A percentile compares a stretch with the other conserved stretches of the same genome.
These are phyloP conservation scores for Oryza nivara DNA, from an alignment of 176 grass and related monocot genomes.

Conservation along the genomic window DNA sequence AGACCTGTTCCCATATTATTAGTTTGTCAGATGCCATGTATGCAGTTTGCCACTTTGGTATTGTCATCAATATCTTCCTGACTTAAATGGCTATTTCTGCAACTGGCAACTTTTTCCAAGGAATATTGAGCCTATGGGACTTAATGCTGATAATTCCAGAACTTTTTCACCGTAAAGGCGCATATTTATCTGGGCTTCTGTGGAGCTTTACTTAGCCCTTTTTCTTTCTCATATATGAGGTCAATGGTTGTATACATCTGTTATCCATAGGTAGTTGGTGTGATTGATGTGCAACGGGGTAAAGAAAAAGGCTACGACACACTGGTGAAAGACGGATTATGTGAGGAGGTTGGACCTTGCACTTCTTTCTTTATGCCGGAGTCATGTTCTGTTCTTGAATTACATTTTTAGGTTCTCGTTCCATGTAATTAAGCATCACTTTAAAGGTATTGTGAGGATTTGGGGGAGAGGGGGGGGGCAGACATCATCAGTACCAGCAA, in stretches of 20 bases:
- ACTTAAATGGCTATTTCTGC: background rate
- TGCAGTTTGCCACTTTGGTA: too few relatives aligned
- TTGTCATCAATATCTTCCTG: background rate
- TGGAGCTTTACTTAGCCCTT: background rate
- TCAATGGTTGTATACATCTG: conserved; percentile 18
- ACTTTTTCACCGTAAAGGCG: background rate
- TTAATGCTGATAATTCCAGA: background rate
- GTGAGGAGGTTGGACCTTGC: conserved; percentile 71
- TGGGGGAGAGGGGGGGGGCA: background rate
- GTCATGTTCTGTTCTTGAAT: conserved; percentile 31
- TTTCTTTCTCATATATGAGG: conserved; percentile 20
- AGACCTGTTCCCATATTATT: background rate
- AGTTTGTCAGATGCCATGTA: background rate
- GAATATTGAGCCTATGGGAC: background rate
- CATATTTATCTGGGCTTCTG: background rate
- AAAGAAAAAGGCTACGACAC: conserved; percentile 96
- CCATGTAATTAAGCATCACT: background rate
- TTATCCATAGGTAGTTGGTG: conserved; percentile 76
- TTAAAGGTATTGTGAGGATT: background rate
- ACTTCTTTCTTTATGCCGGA: conserved; percentile 37
- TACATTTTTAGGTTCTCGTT: conserved; percentile 13
- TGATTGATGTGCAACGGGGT: conserved; percentile 81
- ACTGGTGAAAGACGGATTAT: conserved; percentile 91
- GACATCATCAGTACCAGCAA: background rate
- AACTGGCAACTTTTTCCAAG: background rate